A percentile compares a stretch with the other conserved stretches of the same genome.
Evolutionary conservation across 108 stramenopile genomes (phyloP).

Genomic region (Licmophora abbreviata): DNA sequence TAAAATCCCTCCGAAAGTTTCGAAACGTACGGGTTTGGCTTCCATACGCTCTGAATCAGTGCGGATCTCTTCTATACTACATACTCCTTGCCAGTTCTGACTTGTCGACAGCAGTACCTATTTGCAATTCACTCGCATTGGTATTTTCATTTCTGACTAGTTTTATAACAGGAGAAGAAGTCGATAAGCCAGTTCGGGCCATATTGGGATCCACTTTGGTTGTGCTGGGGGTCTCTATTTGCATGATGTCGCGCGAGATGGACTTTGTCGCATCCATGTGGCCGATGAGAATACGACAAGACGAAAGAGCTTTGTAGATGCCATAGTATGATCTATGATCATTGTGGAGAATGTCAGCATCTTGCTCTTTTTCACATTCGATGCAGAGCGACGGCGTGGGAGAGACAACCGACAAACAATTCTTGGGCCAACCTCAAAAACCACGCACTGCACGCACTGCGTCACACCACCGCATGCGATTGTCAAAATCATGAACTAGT

Average conservation of each 20-base stretch:
- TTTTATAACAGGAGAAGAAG: constrained; percentile 50
- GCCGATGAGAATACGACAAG: no score
- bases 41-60: constrained; percentile 72
- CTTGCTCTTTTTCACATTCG: no score
- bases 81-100: constrained; percentile 59
- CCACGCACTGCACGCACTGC: no score
- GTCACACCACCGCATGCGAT: no score
- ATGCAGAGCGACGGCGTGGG: no score
- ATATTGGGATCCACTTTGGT: constrained; percentile 48
- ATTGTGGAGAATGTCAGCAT: no score
- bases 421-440: no score
- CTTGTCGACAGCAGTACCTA: constrained; percentile 61
- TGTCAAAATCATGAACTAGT: no score
- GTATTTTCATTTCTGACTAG: constrained; percentile 67
- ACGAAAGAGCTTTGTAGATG: no score
- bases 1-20: constrained; percentile 25
- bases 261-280: no score
- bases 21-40: constrained; percentile 51
- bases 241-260: constrained; percentile 45
- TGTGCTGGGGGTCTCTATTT: constrained; percentile 53
- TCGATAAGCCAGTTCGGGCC: constrained; percentile 50
- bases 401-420: no score
- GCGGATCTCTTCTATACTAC: constrained; percentile 72
- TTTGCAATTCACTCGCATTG: constrained; percentile 76
- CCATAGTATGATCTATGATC: no score